A percentile compares a stretch with the other conserved stretches of the same genome.
Evolutionary conservation across 139 green algal genomes (phyloP).

Genomic region (Closterium sp.): DNA sequence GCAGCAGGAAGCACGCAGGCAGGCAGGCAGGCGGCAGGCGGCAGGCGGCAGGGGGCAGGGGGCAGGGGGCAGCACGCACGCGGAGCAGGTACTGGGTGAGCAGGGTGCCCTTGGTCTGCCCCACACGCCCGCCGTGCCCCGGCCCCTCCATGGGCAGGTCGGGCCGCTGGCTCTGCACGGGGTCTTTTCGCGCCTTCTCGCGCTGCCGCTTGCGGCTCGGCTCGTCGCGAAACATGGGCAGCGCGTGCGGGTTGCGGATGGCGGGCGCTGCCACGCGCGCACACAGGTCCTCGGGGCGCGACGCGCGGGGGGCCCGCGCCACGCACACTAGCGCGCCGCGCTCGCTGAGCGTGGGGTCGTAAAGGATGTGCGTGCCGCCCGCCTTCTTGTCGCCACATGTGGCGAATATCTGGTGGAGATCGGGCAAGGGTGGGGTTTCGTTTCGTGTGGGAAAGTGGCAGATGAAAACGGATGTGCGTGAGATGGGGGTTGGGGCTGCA

Average conservation of each 20-base stretch:
- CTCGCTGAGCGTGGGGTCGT: conserved; percentile 71
- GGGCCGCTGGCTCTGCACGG: conserved; percentile 33
- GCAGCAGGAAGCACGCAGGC: too few species aligned
- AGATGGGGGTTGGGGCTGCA: neutral
- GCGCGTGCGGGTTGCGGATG: conserved; percentile 52
- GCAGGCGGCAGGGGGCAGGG: too few species aligned
- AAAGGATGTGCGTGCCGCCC: conserved; percentile 69
- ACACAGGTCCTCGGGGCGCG: conserved; percentile 15
- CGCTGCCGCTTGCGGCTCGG: conserved; percentile 32
- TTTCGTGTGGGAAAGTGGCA: neutral
- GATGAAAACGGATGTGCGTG: neutral
- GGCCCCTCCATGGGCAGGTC: conserved; percentile 42
- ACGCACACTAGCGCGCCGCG: conserved; percentile 74
- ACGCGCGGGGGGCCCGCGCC: conserved; percentile 35
- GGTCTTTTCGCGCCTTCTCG: conserved; percentile 38
- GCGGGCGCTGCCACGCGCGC: neutral
- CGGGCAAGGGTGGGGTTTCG: too few species aligned
- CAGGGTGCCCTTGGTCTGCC: conserved; percentile 42
- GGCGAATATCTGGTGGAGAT: conserved; percentile 46
- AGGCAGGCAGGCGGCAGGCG: too few species aligned
- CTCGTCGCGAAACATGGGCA: conserved; percentile 49
- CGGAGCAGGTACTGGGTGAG: conserved; percentile 56
- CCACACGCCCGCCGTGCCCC: conserved; percentile 46
- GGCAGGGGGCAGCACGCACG: neutral
- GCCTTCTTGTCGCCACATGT: conserved; percentile 39